Base-by-base conservation (phyloP, 2,329 filamentous ascomycete species). In the Monascus ruber region DNA sequence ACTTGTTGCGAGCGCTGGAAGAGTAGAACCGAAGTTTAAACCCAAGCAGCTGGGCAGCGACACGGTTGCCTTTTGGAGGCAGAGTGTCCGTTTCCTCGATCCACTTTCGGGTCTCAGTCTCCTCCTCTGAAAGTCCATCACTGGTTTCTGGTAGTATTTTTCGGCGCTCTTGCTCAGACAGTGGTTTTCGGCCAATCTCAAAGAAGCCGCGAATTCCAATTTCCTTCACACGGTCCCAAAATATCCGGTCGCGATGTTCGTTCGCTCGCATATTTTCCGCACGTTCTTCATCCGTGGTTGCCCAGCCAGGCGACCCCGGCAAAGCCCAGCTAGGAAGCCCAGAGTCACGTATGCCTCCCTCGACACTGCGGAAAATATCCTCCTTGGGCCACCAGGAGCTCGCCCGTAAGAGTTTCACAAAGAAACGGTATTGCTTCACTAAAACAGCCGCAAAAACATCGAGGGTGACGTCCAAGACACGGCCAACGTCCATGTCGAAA, bases 1-100 rank as follows among this genome's bases (percentile, higher is more conserved):
- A 69, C 39, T 79, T 74, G 43, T 85, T 78, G 40, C 89, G 77
- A 29, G 83, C 79, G 26, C 80, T 71, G 0, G 86, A 93, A 32
- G 85, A 83, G 56, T 98, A 98, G 61, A 94, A 98, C 9, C 85
- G 84, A 37, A 98, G 74, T 63, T 98, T 98, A 72, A 98, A 98
- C 4, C 91, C 91, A 9, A 98, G 78, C 3, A 98, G 74, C 58
- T 96, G 91, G 26, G 93, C 93, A 1, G 91, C 91, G 42, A 93
- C 85, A 33, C 82, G 78, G 58, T 95, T 98, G 26, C 93, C 91
- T 26, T 76, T 72, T 1, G 88, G 86, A 4, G 88, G 88, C 3
- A 91, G 65, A 0, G 85, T 93, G 40, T 80, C 81, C 2, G 89
- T 95, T 42, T 77, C 70, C 46, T 77, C 73, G 50, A 94, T 85